Conservation (phyloP, 2,329 filamentous ascomycete species). For the Scytalidium lignicola region DNA sequence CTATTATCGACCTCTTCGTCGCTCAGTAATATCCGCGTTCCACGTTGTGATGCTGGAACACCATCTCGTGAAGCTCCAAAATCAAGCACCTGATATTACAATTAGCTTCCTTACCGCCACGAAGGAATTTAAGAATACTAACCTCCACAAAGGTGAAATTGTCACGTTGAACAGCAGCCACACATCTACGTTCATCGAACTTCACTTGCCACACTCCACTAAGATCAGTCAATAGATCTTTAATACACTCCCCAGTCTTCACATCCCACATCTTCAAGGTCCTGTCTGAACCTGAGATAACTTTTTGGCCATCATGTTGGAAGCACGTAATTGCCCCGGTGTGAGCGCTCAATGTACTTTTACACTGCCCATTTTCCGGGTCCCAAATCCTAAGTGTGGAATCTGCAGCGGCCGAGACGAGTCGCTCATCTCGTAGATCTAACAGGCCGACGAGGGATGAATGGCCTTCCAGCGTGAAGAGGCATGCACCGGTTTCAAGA, state of each 20-base stretch:
- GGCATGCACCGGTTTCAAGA: constrained; percentile 73
- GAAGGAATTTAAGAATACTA: constrained; percentile 29
- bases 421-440: constrained; percentile 80
- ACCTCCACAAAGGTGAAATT: constrained; percentile 95
- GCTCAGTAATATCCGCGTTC: constrained; percentile 61
- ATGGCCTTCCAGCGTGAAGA: constrained; percentile 91
- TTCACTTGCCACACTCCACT: constrained; percentile 99
- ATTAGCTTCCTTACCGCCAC: constrained; percentile 27
- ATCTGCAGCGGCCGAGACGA: constrained; percentile 93
- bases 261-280: constrained; percentile 99
- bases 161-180: constrained; percentile 92
- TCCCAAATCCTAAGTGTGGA: constrained; percentile 97
- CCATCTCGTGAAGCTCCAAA: constrained; percentile 93
- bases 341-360: constrained; percentile 84
- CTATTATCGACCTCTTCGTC: constrained; percentile 7
- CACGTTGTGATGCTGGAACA: constrained; percentile 69
- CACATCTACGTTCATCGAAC: constrained; percentile 91
- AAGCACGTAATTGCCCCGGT: constrained; percentile 98
- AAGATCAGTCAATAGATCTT: constrained; percentile 87
- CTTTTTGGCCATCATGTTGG: constrained; percentile 93
- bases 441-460: constrained; percentile 86
- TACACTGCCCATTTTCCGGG: constrained; percentile 85
- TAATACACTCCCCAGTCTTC: constrained; percentile 82
- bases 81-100: constrained; percentile 71
- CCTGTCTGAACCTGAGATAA: constrained; percentile 92